A percentile compares a stretch with the other conserved stretches of the same genome.
Conservation (phyloP, 306 rosid species). For the Inga laurina region DNA sequence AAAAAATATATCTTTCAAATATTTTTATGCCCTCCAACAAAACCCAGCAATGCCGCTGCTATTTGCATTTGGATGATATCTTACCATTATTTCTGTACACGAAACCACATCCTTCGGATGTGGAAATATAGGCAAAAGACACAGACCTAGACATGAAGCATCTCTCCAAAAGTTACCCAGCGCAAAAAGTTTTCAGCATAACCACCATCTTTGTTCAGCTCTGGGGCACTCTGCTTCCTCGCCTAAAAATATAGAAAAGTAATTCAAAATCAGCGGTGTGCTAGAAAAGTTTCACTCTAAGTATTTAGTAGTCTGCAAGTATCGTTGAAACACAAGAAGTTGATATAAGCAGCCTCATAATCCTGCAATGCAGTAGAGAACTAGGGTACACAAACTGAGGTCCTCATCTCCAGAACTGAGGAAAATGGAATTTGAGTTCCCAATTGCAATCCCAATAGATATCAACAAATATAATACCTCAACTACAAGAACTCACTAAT, state of each 20-base stretch:
- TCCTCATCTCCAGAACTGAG: background rate
- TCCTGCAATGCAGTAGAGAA: background rate
- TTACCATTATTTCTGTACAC: conserved; percentile 39
- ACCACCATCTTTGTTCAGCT: conserved; percentile 21
- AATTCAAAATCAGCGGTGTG: background rate
- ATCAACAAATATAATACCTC: background rate
- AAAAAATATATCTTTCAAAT: background rate
- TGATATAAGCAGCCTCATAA: background rate
- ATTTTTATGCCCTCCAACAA: background rate
- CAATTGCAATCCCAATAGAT: background rate
- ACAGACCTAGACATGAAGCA: conserved; percentile 30
- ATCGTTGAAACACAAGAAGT: background rate
- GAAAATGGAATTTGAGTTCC: background rate
- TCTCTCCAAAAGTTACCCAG: conserved; percentile 46
- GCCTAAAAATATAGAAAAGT: conserved; percentile 31
- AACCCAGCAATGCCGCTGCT: conserved; percentile 20
- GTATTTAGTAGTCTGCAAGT: background rate
- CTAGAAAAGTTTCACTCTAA: background rate
- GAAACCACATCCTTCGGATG: conserved; percentile 53
- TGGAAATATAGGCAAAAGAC: conserved; percentile 18
- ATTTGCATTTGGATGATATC: conserved; percentile 4
- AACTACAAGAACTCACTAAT: background rate
- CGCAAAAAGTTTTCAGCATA: conserved; percentile 29
- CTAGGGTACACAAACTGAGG: no score
- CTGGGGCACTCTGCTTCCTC: conserved; percentile 29